These are phyloP conservation scores for Spiraea crenata DNA, from an alignment of 331 rosid species.

Conservation along the genomic window DNA sequence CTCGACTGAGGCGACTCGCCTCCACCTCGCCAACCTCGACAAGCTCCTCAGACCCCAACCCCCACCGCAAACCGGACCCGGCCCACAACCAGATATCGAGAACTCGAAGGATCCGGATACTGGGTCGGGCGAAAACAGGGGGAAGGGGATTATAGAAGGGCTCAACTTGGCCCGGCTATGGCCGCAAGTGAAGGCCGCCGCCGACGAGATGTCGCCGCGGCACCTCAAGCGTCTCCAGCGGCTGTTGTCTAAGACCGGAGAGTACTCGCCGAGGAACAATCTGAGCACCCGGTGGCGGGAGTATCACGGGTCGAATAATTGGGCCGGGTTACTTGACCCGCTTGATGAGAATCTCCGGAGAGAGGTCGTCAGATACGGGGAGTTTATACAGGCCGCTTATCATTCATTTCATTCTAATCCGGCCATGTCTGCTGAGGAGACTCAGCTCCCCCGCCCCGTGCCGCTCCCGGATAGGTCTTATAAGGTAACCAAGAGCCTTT, in stretches of 20 bases:
- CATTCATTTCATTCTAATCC: constrained; percentile 71
- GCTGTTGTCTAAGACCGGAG: constrained; percentile 56
- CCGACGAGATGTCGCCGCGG: constrained; percentile 83
- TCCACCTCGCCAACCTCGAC: constrained; percentile 68
- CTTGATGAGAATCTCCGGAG: constrained; percentile 91
- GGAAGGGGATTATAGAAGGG: constrained; percentile 43
- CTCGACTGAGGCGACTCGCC: constrained; percentile 30
- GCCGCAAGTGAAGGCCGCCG: constrained; percentile 58
- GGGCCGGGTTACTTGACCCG: constrained; percentile 83
- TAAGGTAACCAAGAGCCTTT: constrained; percentile 74
- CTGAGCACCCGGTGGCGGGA: constrained; percentile 67
- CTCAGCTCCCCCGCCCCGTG: constrained; percentile 52
- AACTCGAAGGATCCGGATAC: constrained; percentile 15
- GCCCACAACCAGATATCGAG: constrained; percentile 13
- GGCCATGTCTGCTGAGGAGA: constrained; percentile 53
- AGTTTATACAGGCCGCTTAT: constrained; percentile 84
- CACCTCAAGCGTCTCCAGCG: constrained; percentile 61
- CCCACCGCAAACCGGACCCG: constrained; percentile 6
- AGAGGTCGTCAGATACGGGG: constrained; percentile 84
- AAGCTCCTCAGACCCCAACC: constrained; percentile 56
- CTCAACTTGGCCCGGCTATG: constrained; percentile 54
- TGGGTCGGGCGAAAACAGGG: constrained; percentile 32
- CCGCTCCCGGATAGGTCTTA: constrained; percentile 54
- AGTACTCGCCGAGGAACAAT: constrained; percentile 71
- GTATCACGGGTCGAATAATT: constrained; percentile 70